Base-by-base conservation (phyloP, 495 filamentous ascomycete species). In the Aspergillus incahuasiensis region DNA sequence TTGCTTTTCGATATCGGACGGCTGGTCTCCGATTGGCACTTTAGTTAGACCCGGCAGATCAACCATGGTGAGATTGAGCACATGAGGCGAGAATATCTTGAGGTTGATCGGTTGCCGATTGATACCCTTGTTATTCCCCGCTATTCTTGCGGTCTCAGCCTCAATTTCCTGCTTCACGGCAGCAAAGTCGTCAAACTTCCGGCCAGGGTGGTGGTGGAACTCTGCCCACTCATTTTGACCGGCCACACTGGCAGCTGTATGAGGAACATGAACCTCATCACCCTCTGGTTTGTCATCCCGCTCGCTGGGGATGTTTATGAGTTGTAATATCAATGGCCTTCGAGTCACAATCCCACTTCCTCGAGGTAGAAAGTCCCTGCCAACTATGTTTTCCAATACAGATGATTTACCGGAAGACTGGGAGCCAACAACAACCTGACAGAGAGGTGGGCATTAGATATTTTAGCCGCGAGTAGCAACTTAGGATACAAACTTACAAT, bases 331-430 rank as follows among this genome's bases (percentile, higher is more conserved):
- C 59, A 99, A 81, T 9, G 94, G 94, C 61, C 94, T 79, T 52
- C 94, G 81, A 21, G 94, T 99, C 42, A 97, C 92, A 71, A 99
- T 97, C 63, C 94, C 94, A 64, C 90, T 95, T 59, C 94, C 94
- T 67, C 94, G 88, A 53, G 94, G 94, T 28, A 99, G 79, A 66
- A 99, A 99, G 70, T 99, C 94, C 68, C 94, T 82, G 47, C 95
- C 94, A 61, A 99, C 94, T 61, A 99, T 97, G 66, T 99, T 99
- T 73, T 99, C 94, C 53, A 99, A 82, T 18, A 99, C 94, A 15
- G 94, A 97, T n/a, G 94, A 97, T 74, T 99, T 99, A 62, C 94
- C 94, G 48, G 92, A 95, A 7, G 94, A 97, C 75, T 99, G 94
- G 51, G 94, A 99, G 53, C 94, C 94, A 57, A 99, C 94, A 49